A percentile compares a stretch with the other conserved stretches of the same genome.
These are phyloP conservation scores for Kwoniella sp. DNA, from an alignment of 768 basidiomycete species.

Conservation along the genomic window DNA sequence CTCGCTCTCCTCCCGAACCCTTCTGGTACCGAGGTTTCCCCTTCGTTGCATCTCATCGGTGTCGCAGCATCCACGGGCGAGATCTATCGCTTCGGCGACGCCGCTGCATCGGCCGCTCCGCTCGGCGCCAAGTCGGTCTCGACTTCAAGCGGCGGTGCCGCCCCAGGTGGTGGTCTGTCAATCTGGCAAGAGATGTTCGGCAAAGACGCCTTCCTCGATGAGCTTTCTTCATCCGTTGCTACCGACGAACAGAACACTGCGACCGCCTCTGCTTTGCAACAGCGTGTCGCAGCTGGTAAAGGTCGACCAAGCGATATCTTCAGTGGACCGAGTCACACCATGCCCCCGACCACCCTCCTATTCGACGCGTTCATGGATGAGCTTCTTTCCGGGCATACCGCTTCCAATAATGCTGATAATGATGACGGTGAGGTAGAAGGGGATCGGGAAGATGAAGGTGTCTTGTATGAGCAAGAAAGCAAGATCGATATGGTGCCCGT, in stretches of 20 bases:
- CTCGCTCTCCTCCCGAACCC: slow-evolving; percentile 13
- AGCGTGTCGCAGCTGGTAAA: slow-evolving; percentile 53
- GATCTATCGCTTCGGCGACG: slow-evolving; percentile 53
- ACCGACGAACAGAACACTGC: slow-evolving; percentile 36
- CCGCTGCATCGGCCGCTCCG: slow-evolving; percentile 26
- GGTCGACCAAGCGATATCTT: slow-evolving; percentile 62
- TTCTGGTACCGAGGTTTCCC: slow-evolving; percentile 1
- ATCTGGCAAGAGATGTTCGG: slow-evolving; percentile 93
- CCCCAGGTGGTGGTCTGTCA: slow-evolving; percentile 59
- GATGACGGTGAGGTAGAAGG: slow-evolving; percentile 9
- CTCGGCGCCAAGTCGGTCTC: slow-evolving; percentile 60
- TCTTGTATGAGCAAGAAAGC: slow-evolving; percentile 36
- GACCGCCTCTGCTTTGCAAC: slow-evolving; percentile 47
- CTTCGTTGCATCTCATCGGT: slow-evolving; percentile 36
- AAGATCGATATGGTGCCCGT: slow-evolving; percentile 1
- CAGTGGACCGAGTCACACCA: slow-evolving; percentile 71
- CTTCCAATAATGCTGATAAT: neutral
- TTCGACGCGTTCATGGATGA: slow-evolving; percentile 68
- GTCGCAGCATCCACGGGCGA: slow-evolving; percentile 41
- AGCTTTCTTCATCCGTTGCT: slow-evolving; percentile 10
- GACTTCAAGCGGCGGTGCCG: slow-evolving; percentile 50
- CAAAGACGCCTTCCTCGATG: slow-evolving; percentile 64
- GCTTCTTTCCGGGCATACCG: slow-evolving; percentile 51
- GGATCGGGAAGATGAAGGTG: slow-evolving; percentile 27
- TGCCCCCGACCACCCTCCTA: slow-evolving; percentile 71